Conservation (phyloP, 768 basidiomycete genomes). For the Suillus brevipes region DNA sequence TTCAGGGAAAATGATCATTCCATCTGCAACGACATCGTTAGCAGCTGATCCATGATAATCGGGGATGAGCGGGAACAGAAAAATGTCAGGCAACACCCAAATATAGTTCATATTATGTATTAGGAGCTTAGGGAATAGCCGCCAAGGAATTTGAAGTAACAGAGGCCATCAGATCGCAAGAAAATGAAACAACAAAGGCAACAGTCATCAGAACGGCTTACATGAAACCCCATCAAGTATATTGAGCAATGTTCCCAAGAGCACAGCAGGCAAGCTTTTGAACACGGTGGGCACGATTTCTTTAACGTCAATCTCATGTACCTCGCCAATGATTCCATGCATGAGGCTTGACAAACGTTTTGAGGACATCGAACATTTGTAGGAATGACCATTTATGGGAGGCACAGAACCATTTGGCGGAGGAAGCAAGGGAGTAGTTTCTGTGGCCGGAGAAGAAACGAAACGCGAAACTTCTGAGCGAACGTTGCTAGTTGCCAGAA, state of each 20-base stretch:
- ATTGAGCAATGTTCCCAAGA: slow-evolving; percentile 84
- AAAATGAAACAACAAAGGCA: background rate
- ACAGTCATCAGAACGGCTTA: slow-evolving; percentile 37
- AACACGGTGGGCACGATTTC: slow-evolving; percentile 19
- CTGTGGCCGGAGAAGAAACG: background rate
- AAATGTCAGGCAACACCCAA: background rate
- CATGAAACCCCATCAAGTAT: slow-evolving; percentile 93
- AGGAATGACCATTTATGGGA: background rate
- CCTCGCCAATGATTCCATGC: background rate
- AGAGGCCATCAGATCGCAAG: slow-evolving; percentile 2
- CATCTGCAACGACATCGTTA: slow-evolving; percentile 49
- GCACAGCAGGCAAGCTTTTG: slow-evolving; percentile 73
- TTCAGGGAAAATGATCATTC: slow-evolving; percentile 94
- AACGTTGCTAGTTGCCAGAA: background rate
- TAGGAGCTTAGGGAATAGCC: background rate
- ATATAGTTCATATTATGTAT: slow-evolving; percentile 7
- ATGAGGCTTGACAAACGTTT: slow-evolving; percentile 1
- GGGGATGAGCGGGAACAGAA: background rate
- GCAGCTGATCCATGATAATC: background rate
- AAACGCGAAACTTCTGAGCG: background rate
- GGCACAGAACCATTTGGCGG: background rate
- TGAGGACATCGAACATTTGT: background rate
- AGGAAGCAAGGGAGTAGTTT: background rate
- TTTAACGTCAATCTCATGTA: slow-evolving; percentile 2
- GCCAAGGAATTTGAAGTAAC: slow-evolving; percentile 1